Evolutionary conservation across 2,329 filamentous ascomycete genomes (phyloP).

Genomic region (Niveomyces coronatus): DNA sequence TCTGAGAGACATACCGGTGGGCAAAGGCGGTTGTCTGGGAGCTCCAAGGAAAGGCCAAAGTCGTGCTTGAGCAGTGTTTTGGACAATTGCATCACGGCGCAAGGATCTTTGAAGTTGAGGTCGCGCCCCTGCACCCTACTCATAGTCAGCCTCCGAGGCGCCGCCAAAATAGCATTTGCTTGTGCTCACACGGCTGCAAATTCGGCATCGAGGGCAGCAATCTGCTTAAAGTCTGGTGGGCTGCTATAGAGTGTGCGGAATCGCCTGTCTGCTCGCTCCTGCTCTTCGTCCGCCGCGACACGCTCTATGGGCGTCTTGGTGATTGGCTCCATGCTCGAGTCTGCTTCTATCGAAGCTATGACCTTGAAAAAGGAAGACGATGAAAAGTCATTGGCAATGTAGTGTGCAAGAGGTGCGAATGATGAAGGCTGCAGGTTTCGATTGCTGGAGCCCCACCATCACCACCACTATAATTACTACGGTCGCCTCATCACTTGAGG

Average conservation of each 20-base stretch:
- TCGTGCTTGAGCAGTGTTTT: constrained; percentile 61
- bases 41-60: constrained; percentile 59
- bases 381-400: not conserved
- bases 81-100: constrained; percentile 69
- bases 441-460: not conserved
- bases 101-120: constrained; percentile 72
- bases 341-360: not conserved
- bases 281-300: not conserved
- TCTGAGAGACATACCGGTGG: constrained; percentile 57
- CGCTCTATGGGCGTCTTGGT: not conserved
- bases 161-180: not conserved
- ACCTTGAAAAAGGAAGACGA: not conserved
- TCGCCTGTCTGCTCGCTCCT: constrained; percentile 1
- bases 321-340: not conserved
- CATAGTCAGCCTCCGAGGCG: not conserved
- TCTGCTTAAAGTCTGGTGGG: constrained; percentile 25
- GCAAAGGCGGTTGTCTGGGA: constrained; percentile 73
- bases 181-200: constrained; percentile 32
- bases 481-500: not conserved
- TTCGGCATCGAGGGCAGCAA: constrained; percentile 29
- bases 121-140: constrained; percentile 33
- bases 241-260: constrained; percentile 7
- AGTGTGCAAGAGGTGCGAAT: not conserved
- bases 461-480: not conserved
- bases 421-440: not conserved